A percentile compares a stretch with the other conserved stretches of the same genome.
phyloP scores from a whole-genome alignment of 2,329 filamentous ascomycete species.

The Waltergamsia citrina region DNA sequence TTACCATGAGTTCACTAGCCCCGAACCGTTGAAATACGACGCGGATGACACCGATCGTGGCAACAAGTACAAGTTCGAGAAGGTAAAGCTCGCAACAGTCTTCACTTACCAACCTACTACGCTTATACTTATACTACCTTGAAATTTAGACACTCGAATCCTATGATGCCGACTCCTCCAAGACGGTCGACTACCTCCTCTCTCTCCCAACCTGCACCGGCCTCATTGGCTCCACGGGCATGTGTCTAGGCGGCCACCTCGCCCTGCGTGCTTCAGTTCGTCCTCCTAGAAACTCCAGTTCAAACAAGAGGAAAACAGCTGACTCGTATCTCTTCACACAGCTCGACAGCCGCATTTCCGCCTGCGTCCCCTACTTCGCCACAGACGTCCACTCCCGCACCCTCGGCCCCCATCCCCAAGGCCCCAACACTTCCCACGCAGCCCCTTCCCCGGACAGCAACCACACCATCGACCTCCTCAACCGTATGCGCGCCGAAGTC shows the following conservation, averaged over 20 bases:
- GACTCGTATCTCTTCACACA: conserved; percentile 12
- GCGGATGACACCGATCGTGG: conserved; percentile 79
- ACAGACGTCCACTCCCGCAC: conserved; percentile 80
- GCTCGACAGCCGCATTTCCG: conserved; percentile 67
- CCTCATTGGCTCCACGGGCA: conserved; percentile 69
- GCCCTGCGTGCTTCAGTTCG: conserved; percentile 50
- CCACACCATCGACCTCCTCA: conserved; percentile 45
- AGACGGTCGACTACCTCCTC: conserved; percentile 61
- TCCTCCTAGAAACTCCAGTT: too few species aligned
- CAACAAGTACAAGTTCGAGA: conserved; percentile 77
- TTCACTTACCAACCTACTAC: background rate
- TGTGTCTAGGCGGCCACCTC: conserved; percentile 90
- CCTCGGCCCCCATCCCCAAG: conserved; percentile 59
- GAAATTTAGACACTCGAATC: conserved; percentile 61
- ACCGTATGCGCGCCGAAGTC: conserved; percentile 67
- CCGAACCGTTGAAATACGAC: conserved; percentile 77
- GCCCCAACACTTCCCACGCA: conserved; percentile 50
- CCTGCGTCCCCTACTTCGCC: conserved; percentile 81
- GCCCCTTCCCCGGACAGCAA: conserved; percentile 33
- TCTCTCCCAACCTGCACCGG: conserved; percentile 72
- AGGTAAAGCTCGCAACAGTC: conserved; percentile 33
- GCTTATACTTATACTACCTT: background rate
- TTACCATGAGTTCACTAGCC: conserved; percentile 88
- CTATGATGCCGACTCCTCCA: conserved; percentile 71
- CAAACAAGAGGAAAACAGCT: too few species aligned